These are phyloP conservation scores for Tetrahymena elliotti DNA, from an alignment of 73 alveolate genomes.

Conservation along the genomic window DNA sequence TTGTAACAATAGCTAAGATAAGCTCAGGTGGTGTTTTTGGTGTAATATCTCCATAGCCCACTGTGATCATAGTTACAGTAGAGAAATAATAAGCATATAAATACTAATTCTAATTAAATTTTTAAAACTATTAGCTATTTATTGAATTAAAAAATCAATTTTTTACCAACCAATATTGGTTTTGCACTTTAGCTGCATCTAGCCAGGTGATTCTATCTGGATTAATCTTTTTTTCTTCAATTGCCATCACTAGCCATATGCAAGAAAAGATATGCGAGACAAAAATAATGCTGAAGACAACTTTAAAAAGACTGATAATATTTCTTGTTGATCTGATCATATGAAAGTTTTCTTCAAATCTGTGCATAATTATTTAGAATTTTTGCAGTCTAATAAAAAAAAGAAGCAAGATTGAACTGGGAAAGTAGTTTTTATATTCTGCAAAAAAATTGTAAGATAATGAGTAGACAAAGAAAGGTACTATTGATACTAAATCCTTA, in stretches of 20 bases:
- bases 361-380: neutral
- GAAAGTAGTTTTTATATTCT: neutral
- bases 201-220: neutral
- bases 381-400: neutral
- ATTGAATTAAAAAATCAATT: too few species aligned
- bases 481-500: neutral
- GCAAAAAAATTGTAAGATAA: neutral
- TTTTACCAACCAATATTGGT: neutral
- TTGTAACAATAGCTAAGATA: conserved; percentile 47
- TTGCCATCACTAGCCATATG: neutral
- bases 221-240: neutral
- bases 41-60: conserved; percentile 73
- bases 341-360: neutral
- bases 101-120: neutral
- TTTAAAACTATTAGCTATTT: neutral
- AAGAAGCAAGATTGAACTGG: neutral
- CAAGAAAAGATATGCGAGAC: neutral
- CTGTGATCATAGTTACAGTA: conserved; percentile 63
- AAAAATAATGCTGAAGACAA: neutral
- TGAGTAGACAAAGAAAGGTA: neutral
- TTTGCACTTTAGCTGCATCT: neutral
- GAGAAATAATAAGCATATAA: conserved; percentile 47
- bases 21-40: conserved; percentile 56
- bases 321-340: neutral
- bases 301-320: neutral